phyloP scores from a whole-genome alignment of 2,329 filamentous ascomycete species.

The Beauveria scarabaeidicola region DNA sequence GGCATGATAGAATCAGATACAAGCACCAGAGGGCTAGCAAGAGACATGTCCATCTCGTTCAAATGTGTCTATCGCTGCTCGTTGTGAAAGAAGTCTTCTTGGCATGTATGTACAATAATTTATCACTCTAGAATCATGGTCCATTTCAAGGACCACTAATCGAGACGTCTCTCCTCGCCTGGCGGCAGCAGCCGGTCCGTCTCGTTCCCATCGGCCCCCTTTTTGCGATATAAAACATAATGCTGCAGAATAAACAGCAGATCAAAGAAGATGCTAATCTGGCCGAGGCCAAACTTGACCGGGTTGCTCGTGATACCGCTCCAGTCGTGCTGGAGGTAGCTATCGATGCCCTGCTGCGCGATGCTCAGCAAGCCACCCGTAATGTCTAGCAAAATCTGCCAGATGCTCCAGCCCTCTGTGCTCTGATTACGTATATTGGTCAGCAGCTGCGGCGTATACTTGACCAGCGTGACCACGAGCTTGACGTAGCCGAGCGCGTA shows the following conservation, averaged over 20 bases:
- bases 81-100: neutral
- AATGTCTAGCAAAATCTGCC: conserved; percentile 76
- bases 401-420: conserved; percentile 81
- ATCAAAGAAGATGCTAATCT: conserved; percentile 81
- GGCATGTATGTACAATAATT: neutral
- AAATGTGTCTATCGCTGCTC: neutral
- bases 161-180: conserved; percentile 20
- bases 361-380: conserved; percentile 74
- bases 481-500: conserved; percentile 80
- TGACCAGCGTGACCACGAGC: conserved; percentile 77
- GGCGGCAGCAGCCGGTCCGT: conserved; percentile 20
- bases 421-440: conserved; percentile 79
- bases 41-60: neutral
- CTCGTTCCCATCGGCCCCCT: conserved; percentile 15
- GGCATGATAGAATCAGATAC: neutral
- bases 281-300: conserved; percentile 78
- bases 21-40: neutral
- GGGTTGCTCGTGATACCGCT: conserved; percentile 85
- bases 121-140: neutral
- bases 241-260: conserved; percentile 81
- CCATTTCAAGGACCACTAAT: neutral
- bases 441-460: conserved; percentile 82
- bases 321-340: conserved; percentile 78
- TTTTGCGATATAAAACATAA: conserved; percentile 62
- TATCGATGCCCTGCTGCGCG: conserved; percentile 75